Base-by-base conservation (phyloP, 2,329 filamentous ascomycete genomes). In the Penicillium janthinellum region DNA sequence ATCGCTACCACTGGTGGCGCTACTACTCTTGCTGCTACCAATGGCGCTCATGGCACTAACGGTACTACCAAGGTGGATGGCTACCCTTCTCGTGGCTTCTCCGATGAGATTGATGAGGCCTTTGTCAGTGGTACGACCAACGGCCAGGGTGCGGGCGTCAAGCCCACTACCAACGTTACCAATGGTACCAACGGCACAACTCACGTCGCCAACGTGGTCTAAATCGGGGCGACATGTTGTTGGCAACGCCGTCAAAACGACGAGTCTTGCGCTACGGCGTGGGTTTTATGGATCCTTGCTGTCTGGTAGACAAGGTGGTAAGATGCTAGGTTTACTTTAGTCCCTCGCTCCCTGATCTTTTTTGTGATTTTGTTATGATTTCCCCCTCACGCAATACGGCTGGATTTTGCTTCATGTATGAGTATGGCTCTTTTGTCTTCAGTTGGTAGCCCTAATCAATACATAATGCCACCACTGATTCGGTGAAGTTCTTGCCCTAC, bases 61-160 rank as follows among this genome's bases (percentile, higher is more conserved):
- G 49, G 39, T n/a, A 38, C 42, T 12, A 57, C 56, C 22, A 62
- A 60, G 42, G 44, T 56, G 20, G 58, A 54, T 5, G 63, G 56
- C 48, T 64, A 66, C 54, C 65, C 62, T n/a, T 61, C 71, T 7
- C 69, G 64, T 22, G 70, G 70, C n/a, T 73, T 73, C 64, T 70
- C 69, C 1, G 71, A 72, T 44, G 71, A 74, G 57, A 63, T 74
- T 37, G 70, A 71, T 47, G 56, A 73, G 44, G 73, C 72, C n/a
- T 73, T 75, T 41, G 66, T 69, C 65, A 62, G 64, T 39, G 59
- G 62, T 50, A 65, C 69, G 54, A 54, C 61, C 44, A 54, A 56
- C 10, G 54, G 58, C 11, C 10, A 60, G 20, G 51, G 57, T 14
- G 58, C 60, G 1, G 45, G 56, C 14, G 22, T 60, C 11, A 65